A percentile compares a stretch with the other conserved stretches of the same genome.
These are phyloP conservation scores for Didymella sp. DNA, from an alignment of 2,329 filamentous ascomycete species.

Conservation along the genomic window DNA sequence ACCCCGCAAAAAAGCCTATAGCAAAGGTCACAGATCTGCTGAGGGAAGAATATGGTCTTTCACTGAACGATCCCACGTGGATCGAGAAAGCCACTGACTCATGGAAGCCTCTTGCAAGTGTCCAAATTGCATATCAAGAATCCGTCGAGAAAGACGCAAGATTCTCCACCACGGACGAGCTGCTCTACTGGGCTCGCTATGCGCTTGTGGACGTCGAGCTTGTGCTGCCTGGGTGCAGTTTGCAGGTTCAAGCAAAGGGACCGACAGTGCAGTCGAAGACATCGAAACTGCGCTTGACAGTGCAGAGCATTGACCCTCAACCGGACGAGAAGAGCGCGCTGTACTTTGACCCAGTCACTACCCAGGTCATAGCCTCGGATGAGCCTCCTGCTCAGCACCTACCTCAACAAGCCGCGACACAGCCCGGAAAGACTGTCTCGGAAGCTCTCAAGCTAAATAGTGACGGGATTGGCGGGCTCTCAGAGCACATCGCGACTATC, in stretches of 20 bases:
- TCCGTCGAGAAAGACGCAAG: slow-evolving; percentile 26
- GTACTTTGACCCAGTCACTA: slow-evolving; percentile 40
- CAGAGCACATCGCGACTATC: slow-evolving; percentile 67
- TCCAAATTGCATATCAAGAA: slow-evolving; percentile 35
- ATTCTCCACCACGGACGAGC: slow-evolving; percentile 36
- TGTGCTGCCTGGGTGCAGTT: slow-evolving; percentile 71
- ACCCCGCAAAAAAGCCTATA: slow-evolving; percentile 47
- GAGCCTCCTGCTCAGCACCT: slow-evolving; percentile 14
- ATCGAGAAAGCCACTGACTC: slow-evolving; percentile 59
- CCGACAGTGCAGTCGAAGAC: slow-evolving; percentile 62
- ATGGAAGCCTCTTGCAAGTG: slow-evolving; percentile 40
- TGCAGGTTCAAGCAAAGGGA: slow-evolving; percentile 63
- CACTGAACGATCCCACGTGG: slow-evolving; percentile 63
- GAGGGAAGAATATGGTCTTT: slow-evolving; percentile 74
- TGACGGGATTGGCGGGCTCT: slow-evolving; percentile 71
- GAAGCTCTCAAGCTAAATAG: slow-evolving; percentile 41
- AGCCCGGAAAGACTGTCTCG: slow-evolving; percentile 19
- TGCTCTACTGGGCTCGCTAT: slow-evolving; percentile 40
- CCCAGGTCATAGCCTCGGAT: slow-evolving; percentile 31
- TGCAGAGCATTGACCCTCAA: slow-evolving; percentile 61
- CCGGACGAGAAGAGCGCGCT: slow-evolving; percentile 35
- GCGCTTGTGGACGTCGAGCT: slow-evolving; percentile 66
- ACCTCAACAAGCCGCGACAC: slow-evolving; percentile 1
- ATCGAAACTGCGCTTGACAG: slow-evolving; percentile 62
- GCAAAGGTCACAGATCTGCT: slow-evolving; percentile 74